Evolutionary conservation across 108 stramenopile genomes (phyloP).

Genomic region (Nitzschia putrida): DNA sequence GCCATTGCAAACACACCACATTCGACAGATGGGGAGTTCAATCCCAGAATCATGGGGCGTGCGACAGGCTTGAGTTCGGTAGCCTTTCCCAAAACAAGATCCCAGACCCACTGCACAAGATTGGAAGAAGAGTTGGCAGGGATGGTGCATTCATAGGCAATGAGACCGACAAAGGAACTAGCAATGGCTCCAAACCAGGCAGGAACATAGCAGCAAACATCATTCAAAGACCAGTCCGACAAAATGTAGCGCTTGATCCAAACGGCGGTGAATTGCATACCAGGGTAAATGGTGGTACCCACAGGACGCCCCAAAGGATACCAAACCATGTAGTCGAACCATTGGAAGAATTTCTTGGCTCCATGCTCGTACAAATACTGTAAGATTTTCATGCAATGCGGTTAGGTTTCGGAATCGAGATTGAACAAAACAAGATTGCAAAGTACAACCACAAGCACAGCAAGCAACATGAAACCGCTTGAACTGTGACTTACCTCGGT

Average conservation of each 20-base stretch:
- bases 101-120: conserved; percentile 46
- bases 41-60: conserved; percentile 11
- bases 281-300: conserved; percentile 98
- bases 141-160: conserved; percentile 77
- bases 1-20: conserved; percentile 84
- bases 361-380: conserved; percentile 81
- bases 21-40: conserved; percentile 66
- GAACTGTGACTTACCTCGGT: conserved; percentile 70
- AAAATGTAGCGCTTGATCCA: conserved; percentile 71
- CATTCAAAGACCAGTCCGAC: conserved; percentile 73
- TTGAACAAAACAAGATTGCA: neutral
- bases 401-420: neutral
- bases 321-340: conserved; percentile 94
- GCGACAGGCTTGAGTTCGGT: conserved; percentile 1
- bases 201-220: conserved; percentile 91
- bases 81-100: conserved; percentile 42
- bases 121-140: conserved; percentile 57
- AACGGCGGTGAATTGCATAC: conserved; percentile 96
- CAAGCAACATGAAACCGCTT: neutral
- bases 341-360: conserved; percentile 65
- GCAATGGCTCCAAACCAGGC: conserved; percentile 89
- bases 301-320: conserved; percentile 98
- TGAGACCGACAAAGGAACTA: conserved; percentile 63
- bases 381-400: conserved; percentile 8
- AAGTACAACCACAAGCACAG: no score